Evolutionary conservation across 495 filamentous ascomycete genomes (phyloP), one percentile per base, ranked within the genome.

Genomic region (Patellaria atrata): DNA sequence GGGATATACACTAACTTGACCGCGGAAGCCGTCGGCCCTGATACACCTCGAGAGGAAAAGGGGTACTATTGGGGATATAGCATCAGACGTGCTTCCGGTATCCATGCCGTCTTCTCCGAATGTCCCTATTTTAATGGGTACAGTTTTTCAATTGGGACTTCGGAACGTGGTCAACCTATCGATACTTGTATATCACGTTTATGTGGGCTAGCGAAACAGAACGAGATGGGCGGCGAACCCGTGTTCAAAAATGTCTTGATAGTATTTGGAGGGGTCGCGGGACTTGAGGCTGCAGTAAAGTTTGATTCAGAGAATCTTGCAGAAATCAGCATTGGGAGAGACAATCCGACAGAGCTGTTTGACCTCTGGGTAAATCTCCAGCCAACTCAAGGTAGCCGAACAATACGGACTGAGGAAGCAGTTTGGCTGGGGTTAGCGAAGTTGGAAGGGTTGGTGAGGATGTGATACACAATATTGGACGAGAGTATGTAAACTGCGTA

Each of bases 21-120:
- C 5, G 70, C 63, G 3, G 63, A 73, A 40, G 62, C 70, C 3
- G 70, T 81, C 2, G 61, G 65, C 28, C 75, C 76, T 0, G 54
- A 61, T 22, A 56, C 59, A 4, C 79, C 81, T 0, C 63, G 80
- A 20, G 67, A 73, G 19, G 68, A 79, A 31, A 64, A 50, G 0
- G 81, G 81, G 4, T 81, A 77, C 52, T 85, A 82, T 52, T 83
- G 78, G 79, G 81, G 81, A 28, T 85, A 72, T 50, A 66, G 50
- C 9, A 64, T 77, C 7, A 67, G 81, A 3, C 63, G 60, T 21
- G 70, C 71, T 12, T 35, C 52, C 1, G 68, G 65, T 0, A 57
- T 85, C 3, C 74, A 76, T 0, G 59, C 59, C 17, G 70, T 85
- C 12, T 75, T 81, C 41, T 79, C 75, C 12, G 57, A 57, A 24